These are phyloP conservation scores for Volvox africanus DNA, from an alignment of 139 green algal species.

Conservation along the genomic window DNA sequence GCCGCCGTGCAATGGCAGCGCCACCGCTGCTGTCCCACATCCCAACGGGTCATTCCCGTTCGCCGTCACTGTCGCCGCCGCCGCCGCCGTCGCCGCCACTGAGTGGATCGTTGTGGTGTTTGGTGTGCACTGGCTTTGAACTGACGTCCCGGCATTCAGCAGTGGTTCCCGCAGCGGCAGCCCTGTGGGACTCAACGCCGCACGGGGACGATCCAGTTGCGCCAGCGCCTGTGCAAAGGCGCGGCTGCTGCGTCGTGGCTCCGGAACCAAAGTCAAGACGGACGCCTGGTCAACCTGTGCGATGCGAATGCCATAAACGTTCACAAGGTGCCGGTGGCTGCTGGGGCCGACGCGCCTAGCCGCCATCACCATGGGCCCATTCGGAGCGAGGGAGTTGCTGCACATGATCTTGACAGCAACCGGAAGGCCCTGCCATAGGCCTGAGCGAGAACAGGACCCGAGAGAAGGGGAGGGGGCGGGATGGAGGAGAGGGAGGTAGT, in stretches of 20 bases:
- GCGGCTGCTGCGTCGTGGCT: not conserved
- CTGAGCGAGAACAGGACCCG: not conserved
- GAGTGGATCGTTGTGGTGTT: too few species aligned
- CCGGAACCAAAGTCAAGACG: not conserved
- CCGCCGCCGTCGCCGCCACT: too few species aligned
- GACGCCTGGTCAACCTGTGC: conserved; percentile 8
- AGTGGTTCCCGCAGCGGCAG: not conserved
- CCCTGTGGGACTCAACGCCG: not conserved
- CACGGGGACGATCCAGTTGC: not conserved
- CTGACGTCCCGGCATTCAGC: too few species aligned
- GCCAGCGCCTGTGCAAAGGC: not conserved
- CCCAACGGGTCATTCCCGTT: too few species aligned
- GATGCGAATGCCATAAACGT: conserved; percentile 1
- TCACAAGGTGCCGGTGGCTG: not conserved
- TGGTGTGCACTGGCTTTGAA: too few species aligned
- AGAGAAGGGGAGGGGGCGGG: not conserved
- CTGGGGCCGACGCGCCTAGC: not conserved
- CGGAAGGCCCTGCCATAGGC: not conserved
- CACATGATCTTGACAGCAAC: conserved; percentile 15
- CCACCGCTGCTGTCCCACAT: too few species aligned
- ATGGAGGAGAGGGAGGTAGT: not conserved
- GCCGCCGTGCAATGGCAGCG: too few species aligned
- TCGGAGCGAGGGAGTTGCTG: not conserved
- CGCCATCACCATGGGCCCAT: not conserved
- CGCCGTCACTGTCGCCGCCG: too few species aligned